Evolutionary conservation across 1,284 basidiomycete genomes (phyloP).

Genomic region (Neolentinus lepideus): DNA sequence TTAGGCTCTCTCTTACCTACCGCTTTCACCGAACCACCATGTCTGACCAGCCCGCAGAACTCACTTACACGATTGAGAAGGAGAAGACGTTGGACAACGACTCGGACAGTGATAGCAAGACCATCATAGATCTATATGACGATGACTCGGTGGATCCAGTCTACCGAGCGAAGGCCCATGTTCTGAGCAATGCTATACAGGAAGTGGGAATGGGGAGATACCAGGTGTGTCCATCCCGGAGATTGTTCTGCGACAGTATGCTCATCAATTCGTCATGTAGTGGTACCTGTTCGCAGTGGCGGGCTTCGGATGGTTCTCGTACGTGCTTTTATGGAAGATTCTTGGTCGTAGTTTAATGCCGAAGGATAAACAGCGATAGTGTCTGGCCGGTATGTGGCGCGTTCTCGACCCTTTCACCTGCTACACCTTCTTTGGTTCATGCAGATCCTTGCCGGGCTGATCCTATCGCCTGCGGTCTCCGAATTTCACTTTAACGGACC

Average conservation of each 20-base stretch:
- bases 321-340: constrained; percentile 18
- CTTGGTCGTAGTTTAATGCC: neutral
- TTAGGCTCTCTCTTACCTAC: neutral
- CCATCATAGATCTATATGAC: constrained; percentile 26
- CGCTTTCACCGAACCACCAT: neutral
- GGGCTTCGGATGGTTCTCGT: constrained; percentile 71
- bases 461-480: constrained; percentile 45
- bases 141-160: constrained; percentile 44
- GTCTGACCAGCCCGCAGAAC: neutral
- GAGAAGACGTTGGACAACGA: neutral
- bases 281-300: constrained; percentile 52
- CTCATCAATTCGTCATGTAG: constrained; percentile 19
- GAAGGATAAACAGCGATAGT: constrained; percentile 28
- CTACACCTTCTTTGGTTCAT: constrained; percentile 2
- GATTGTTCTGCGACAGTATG: constrained; percentile 8
- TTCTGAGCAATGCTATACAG: constrained; percentile 51
- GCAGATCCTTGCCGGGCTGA: constrained; percentile 46
- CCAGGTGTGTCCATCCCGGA: constrained; percentile 42
- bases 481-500: constrained; percentile 52
- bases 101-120: neutral
- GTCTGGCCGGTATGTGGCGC: constrained; percentile 36
- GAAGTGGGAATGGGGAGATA: constrained; percentile 65
- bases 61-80: neutral
- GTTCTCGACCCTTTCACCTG: constrained; percentile 1
- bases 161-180: constrained; percentile 48